phyloP scores from a whole-genome alignment of 2,329 filamentous ascomycete genomes.

The Knoxdaviesia proteae region DNA sequence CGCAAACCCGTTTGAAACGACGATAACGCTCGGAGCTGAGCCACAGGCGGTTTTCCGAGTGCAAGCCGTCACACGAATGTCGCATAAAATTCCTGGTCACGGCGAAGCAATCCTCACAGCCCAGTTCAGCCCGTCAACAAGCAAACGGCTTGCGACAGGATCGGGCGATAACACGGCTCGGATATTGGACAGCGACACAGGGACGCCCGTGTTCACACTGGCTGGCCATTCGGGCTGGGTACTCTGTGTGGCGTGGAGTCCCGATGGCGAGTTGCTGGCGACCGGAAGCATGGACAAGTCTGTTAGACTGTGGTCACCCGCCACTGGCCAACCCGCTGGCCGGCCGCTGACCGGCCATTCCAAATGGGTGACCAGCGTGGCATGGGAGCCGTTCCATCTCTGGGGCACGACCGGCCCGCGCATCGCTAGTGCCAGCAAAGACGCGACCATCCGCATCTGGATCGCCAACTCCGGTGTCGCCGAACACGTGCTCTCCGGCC shows the following conservation, averaged over 20 bases:
- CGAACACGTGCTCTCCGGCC: conserved; percentile 68
- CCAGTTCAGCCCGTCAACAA: conserved; percentile 65
- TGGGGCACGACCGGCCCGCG: conserved; percentile 51
- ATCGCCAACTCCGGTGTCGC: conserved; percentile 56
- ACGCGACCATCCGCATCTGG: conserved; percentile 76
- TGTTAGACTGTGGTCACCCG: conserved; percentile 74
- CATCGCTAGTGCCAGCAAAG: conserved; percentile 74
- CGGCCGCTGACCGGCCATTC: conserved; percentile 59
- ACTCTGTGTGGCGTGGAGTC: conserved; percentile 67
- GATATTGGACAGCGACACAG: conserved; percentile 89
- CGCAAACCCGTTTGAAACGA: conserved; percentile 35
- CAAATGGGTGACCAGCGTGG: conserved; percentile 72
- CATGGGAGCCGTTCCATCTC: conserved; percentile 86
- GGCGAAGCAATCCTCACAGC: conserved; percentile 75
- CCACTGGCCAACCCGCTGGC: conserved; percentile 54
- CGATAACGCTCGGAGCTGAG: conserved; percentile 34
- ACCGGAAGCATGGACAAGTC: conserved; percentile 89
- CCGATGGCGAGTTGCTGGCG: conserved; percentile 60
- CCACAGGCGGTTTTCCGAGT: conserved; percentile 91
- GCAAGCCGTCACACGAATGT: conserved; percentile 75
- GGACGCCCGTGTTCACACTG: conserved; percentile 68
- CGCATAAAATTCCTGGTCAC: conserved; percentile 74
- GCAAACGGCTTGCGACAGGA: conserved; percentile 63
- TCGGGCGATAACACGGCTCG: conserved; percentile 80
- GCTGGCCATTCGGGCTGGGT: conserved; percentile 85